Percentiles rank a stretch among this genome's conserved stretches.
These are phyloP conservation scores for Combretum micranthum DNA, from an alignment of 345 rosid species.

Conservation along the genomic window DNA sequence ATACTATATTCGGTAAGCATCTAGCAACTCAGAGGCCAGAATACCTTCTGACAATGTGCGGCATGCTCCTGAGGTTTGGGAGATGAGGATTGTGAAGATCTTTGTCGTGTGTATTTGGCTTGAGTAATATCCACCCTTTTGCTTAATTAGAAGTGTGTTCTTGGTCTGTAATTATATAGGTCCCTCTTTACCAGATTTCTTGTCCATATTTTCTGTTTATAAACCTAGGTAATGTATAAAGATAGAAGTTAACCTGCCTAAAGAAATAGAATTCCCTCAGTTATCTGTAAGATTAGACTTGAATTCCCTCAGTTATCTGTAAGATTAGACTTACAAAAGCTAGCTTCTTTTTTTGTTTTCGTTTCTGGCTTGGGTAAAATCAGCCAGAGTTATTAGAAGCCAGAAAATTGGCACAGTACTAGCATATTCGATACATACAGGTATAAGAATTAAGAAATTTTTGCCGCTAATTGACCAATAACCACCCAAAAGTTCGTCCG, in stretches of 20 bases:
- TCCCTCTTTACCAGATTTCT: background rate
- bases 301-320: too few relatives aligned
- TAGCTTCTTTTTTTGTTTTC: too few relatives aligned
- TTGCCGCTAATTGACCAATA: too few relatives aligned
- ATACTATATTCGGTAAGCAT: background rate
- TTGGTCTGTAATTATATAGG: conserved; percentile 13
- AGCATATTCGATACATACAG: too few relatives aligned
- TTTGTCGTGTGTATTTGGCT: conserved; percentile 1
- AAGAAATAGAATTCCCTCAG: too few relatives aligned
- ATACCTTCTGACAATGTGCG: background rate
- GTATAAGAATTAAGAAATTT: too few relatives aligned
- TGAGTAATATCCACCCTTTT: background rate
- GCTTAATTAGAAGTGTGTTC: conserved; percentile 4
- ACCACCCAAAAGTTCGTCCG: too few relatives aligned
- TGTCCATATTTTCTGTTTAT: conserved; percentile 1
- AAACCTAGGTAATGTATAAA: background rate
- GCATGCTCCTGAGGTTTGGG: background rate
- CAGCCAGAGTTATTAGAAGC: too few relatives aligned
- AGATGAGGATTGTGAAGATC: conserved; percentile 2
- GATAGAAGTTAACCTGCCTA: background rate
- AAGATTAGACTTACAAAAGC: too few relatives aligned
- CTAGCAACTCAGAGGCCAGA: background rate
- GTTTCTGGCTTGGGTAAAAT: too few relatives aligned
- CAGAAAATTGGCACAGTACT: too few relatives aligned
- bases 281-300: too few relatives aligned